Percentiles rank a stretch among this genome's conserved stretches.
Evolutionary conservation across 192 early-diverging fungal species (phyloP).

Genomic region (Kickxella alabastrina): DNA sequence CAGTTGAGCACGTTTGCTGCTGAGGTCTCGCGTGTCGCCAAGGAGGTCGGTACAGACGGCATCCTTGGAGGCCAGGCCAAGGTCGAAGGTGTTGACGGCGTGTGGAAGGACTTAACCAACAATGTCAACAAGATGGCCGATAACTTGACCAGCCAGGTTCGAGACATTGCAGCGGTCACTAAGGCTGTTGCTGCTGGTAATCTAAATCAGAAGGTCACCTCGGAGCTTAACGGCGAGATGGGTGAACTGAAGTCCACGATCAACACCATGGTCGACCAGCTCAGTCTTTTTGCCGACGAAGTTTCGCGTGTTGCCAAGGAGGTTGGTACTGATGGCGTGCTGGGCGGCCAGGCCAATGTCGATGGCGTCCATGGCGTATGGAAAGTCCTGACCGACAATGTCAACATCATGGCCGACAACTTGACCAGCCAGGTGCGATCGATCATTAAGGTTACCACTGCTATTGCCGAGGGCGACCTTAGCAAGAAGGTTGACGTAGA

Average conservation of each 20-base stretch:
- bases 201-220: conserved; percentile 51
- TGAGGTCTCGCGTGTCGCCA: conserved; percentile 63
- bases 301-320: conserved; percentile 54
- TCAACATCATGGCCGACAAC: conserved; percentile 57
- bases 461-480: conserved; percentile 45
- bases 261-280: conserved; percentile 54
- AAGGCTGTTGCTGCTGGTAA: conserved; percentile 52
- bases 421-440: conserved; percentile 54
- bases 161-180: conserved; percentile 55
- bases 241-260: conserved; percentile 50
- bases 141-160: conserved; percentile 56
- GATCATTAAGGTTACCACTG: conserved; percentile 37
- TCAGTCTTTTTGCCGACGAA: conserved; percentile 51
- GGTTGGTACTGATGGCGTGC: conserved; percentile 58
- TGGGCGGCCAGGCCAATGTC: conserved; percentile 55
- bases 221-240: conserved; percentile 51
- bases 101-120: conserved; percentile 56
- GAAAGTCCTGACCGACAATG: conserved; percentile 55
- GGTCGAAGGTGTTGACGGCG: conserved; percentile 40
- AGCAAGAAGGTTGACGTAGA: conserved; percentile 39
- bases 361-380: conserved; percentile 52
- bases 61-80: conserved; percentile 61
- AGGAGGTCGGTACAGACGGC: conserved; percentile 62
- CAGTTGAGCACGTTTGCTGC: conserved; percentile 53
- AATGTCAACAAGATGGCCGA: conserved; percentile 58